A percentile compares a stretch with the other conserved stretches of the same genome.
phyloP scores from a whole-genome alignment of 176 grass and related monocot genomes.

The Elymus sibiricus region DNA sequence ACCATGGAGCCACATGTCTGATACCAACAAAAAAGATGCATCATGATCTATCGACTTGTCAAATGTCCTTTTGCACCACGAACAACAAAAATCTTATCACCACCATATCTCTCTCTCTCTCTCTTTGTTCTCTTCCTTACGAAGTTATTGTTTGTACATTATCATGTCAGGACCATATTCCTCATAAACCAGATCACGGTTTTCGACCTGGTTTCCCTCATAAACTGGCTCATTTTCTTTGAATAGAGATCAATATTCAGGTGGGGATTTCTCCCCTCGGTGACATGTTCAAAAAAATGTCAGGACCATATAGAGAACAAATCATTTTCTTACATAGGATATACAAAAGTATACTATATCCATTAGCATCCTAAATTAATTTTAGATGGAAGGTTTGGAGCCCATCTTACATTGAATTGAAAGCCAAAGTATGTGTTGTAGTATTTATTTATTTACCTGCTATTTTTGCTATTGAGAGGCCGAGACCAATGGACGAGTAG shows the following conservation, averaged over 20 bases:
- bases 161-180: background rate
- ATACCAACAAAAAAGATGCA: slow-evolving; percentile 17
- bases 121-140: slow-evolving; percentile 4
- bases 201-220: too few species aligned
- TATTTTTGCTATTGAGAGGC: slow-evolving; percentile 80
- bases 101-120: background rate
- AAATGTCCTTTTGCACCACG: slow-evolving; percentile 9
- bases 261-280: too few species aligned
- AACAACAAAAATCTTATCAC: slow-evolving; percentile 1
- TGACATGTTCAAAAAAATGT: too few species aligned
- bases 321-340: background rate
- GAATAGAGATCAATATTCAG: too few species aligned
- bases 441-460: slow-evolving; percentile 48
- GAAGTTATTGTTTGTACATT: background rate
- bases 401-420: too few species aligned
- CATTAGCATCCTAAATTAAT: background rate
- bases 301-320: background rate
- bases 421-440: background rate
- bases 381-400: background rate
- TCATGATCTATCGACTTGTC: slow-evolving; percentile 8
- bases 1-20: background rate
- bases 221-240: too few species aligned
- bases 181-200: too few species aligned
- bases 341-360: background rate
- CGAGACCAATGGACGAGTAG: slow-evolving; percentile 81